Evolutionary conservation across 495 filamentous ascomycete genomes (phyloP), one percentile per base, ranked within the genome.

Genomic region (Penicillium soppii): DNA sequence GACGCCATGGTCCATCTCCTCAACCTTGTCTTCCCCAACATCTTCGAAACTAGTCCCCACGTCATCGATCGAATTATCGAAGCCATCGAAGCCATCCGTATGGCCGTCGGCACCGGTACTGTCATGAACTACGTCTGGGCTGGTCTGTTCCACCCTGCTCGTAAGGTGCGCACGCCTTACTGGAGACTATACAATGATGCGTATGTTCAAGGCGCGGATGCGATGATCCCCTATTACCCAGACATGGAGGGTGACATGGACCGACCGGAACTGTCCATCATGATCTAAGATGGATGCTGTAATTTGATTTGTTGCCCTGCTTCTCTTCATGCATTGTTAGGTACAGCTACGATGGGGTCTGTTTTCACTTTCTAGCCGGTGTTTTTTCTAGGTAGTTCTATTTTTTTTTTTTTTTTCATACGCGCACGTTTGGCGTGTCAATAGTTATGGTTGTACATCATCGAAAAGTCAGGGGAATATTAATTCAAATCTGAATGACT

Each of bases 61-160:
- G 95, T 99, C 54, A 99, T 99, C 57, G 95, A 99, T 68, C 84
- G 95, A 9, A 91, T 99, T 49, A 86, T 97, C 44, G 95, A 97
- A 66, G 94, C 94, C 27, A 92, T 99, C 58, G 92, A 96, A 65
- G 94, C 91, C n/a, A 87, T 97, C 51, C 80, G 95, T 20, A 90
- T 96, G 82, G 91, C 94, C 0, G 85, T 97, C 39, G 94, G 94
- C 7, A 87, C 92, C 0, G 92, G 92, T 1, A 69, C 90, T 20
- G 87, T 96, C 29, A 87, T 97, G 81, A 97, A 97, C 70, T 99
- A 99, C 66, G 83, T 96, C 56, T 97, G 90, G 91, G 92, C 94
- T 3, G 95, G 95, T 13, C 74, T 99, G 40, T 99, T 97, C 80
- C 95, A 97, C 62, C 91, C 94, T 0, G 94, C 94, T 5, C 81